phyloP scores from a whole-genome alignment of 192 early-diverging fungal species.

The Rhizoclosmatium sp. region DNA sequence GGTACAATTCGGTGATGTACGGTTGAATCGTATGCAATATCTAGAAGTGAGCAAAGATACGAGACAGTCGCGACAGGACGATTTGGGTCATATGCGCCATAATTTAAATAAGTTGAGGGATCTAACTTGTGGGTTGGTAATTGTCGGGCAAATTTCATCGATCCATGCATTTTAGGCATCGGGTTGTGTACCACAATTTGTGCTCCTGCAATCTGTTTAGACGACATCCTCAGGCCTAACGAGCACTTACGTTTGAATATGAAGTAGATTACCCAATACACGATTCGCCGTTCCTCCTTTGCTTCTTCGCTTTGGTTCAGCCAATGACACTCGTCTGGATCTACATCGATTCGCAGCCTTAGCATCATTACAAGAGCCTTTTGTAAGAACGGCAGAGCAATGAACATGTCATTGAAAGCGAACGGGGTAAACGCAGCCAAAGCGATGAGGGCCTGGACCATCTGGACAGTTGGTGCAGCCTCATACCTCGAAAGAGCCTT shows the following conservation, averaged over 20 bases:
- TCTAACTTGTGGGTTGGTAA: background rate
- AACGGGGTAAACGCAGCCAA: conserved; percentile 4
- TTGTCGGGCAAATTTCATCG: background rate
- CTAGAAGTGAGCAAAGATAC: background rate
- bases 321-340: conserved; percentile 13
- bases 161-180: background rate
- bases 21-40: background rate
- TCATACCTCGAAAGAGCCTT: conserved; percentile 1
- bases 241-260: conserved; percentile 2
- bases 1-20: background rate
- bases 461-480: background rate
- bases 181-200: background rate
- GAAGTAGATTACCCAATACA: conserved; percentile 12
- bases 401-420: background rate
- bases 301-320: background rate
- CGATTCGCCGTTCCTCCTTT: conserved; percentile 15
- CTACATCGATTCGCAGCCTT: conserved; percentile 5
- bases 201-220: background rate
- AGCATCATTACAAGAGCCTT: conserved; percentile 1
- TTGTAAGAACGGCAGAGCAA: background rate
- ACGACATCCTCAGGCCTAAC: background rate
- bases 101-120: background rate
- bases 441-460: background rate
- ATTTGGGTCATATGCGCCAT: background rate
- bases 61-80: background rate